These are phyloP conservation scores for Mortierella claussenii DNA, from an alignment of 192 early-diverging fungal species.

Conservation along the genomic window DNA sequence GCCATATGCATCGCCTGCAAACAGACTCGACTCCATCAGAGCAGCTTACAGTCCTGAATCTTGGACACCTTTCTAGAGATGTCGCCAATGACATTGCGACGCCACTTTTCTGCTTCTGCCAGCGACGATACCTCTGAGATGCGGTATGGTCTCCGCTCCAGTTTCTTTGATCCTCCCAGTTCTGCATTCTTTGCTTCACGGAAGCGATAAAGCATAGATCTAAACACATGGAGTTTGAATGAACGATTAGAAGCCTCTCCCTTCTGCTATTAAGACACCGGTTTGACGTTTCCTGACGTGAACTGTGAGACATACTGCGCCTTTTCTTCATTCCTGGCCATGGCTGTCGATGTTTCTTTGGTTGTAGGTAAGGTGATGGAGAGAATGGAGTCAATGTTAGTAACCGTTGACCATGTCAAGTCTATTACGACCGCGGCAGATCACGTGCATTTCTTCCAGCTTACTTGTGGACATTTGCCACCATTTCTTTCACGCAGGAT, in stretches of 20 bases:
- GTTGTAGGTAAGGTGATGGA: not conserved
- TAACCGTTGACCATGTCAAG: too few relatives aligned
- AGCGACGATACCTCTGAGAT: conserved; percentile 76
- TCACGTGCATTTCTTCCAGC: too few relatives aligned
- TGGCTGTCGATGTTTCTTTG: conserved; percentile 4
- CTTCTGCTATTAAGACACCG: too few relatives aligned
- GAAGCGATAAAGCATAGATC: conserved; percentile 96
- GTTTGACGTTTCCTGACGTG: too few relatives aligned
- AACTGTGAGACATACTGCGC: conserved; percentile 90
- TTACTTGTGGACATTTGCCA: too few relatives aligned
- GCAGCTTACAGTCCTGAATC: conserved; percentile 86
- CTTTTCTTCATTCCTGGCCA: conserved; percentile 98
- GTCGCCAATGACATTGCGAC: conserved; percentile 88
- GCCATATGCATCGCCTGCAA: not conserved
- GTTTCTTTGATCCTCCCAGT: conserved; percentile 70
- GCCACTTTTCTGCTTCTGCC: conserved; percentile 91
- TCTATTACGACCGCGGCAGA: too few relatives aligned
- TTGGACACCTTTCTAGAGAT: conserved; percentile 88
- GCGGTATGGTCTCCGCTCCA: conserved; percentile 79
- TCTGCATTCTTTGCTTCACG: conserved; percentile 92
- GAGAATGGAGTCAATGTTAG: not conserved
- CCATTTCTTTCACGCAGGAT: too few relatives aligned
- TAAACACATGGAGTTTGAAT: conserved; percentile 7
- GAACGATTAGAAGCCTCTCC: too few relatives aligned
- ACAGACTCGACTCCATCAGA: too few relatives aligned